phyloP scores from a whole-genome alignment of 2,329 filamentous ascomycete species.

The Alternaria burnsii region DNA sequence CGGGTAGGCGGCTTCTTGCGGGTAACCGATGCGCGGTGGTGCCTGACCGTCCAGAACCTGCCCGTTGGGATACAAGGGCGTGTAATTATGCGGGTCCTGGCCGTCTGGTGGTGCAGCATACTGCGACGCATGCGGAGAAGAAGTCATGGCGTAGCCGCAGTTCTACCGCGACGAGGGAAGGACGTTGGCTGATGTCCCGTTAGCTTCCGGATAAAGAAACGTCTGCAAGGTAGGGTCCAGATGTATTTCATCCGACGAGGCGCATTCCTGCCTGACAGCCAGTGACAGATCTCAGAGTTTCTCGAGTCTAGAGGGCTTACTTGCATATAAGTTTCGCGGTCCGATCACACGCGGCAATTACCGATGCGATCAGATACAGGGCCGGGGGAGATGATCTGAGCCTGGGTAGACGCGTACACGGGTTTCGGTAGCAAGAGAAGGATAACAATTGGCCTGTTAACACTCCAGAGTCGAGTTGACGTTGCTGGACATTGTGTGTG shows the following conservation, averaged over 20 bases:
- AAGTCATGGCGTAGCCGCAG: conserved; percentile 21
- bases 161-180: conserved; percentile 26
- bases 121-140: conserved; percentile 23
- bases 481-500: neutral
- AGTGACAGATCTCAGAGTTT: neutral
- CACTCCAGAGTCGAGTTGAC: neutral
- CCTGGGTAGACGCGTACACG: neutral
- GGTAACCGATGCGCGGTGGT: conserved; percentile 32
- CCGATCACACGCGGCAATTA: conserved; percentile 12
- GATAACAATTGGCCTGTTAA: neutral
- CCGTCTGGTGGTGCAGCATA: conserved; percentile 27
- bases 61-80: conserved; percentile 39
- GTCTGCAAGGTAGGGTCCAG: conserved; percentile 11
- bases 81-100: conserved; percentile 41
- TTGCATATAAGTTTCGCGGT: conserved; percentile 10
- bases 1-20: conserved; percentile 37
- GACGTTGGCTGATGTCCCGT: conserved; percentile 20
- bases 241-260: neutral
- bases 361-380: conserved; percentile 5
- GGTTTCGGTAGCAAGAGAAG: neutral
- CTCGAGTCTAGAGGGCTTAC: conserved; percentile 1
- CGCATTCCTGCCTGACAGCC: conserved; percentile 4
- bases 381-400: neutral
- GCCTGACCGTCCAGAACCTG: conserved; percentile 18
- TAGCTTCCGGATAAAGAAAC: conserved; percentile 10